These are phyloP conservation scores for Cercospora beticola DNA, from an alignment of 2,329 filamentous ascomycete species.

Conservation along the genomic window DNA sequence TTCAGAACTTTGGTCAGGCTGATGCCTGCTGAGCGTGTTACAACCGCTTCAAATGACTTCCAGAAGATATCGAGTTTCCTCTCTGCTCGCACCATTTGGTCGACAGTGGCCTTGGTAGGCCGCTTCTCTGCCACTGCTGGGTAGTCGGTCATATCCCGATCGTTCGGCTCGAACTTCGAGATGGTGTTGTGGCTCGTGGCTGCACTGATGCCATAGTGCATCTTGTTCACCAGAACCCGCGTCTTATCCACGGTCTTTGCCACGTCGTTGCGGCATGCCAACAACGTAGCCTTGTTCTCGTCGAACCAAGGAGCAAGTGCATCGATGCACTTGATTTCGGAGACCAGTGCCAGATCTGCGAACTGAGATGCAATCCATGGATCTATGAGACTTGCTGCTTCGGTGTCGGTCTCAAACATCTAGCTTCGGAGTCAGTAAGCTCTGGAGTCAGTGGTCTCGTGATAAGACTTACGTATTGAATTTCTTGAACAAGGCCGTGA, in stretches of 20 bases:
- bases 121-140: constrained; percentile 47
- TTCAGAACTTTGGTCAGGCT: constrained; percentile 34
- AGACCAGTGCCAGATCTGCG: constrained; percentile 32
- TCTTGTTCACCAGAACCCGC: constrained; percentile 7
- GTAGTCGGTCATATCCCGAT: constrained; percentile 47
- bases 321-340: constrained; percentile 22
- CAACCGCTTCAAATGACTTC: constrained; percentile 29
- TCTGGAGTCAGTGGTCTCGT: neutral
- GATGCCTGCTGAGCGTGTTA: constrained; percentile 18
- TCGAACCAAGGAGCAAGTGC: constrained; percentile 20
- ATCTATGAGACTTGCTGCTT: constrained; percentile 28
- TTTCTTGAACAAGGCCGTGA: constrained; percentile 28
- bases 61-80: constrained; percentile 51
- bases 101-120: constrained; percentile 48
- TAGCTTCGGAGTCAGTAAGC: neutral
- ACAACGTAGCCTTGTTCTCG: constrained; percentile 11
- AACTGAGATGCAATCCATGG: constrained; percentile 29
- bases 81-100: constrained; percentile 50
- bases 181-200: neutral
- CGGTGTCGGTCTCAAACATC: constrained; percentile 32
- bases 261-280: constrained; percentile 1
- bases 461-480: constrained; percentile 21
- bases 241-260: constrained; percentile 7
- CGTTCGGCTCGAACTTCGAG: constrained; percentile 20
- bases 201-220: constrained; percentile 6